Conservation (phyloP, 192 early-diverging fungal species). For the Backusella macrospora region DNA sequence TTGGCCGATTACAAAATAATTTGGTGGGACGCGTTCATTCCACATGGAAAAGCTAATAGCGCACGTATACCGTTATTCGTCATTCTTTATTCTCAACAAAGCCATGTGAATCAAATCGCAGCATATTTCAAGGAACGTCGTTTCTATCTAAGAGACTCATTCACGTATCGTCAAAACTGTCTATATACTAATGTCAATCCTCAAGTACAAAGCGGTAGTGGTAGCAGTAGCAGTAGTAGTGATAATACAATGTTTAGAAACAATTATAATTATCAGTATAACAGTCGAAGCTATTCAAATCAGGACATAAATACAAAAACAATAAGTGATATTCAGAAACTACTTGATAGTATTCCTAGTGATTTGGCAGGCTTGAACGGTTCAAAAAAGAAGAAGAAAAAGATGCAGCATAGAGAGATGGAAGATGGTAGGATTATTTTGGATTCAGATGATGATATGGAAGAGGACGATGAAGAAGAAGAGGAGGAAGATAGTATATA, state of each 20-base stretch:
- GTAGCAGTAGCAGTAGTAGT: too few species aligned
- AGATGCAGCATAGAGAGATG: background rate
- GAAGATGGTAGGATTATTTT: conserved; percentile 13
- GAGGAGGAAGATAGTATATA: background rate
- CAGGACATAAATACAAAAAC: conserved; percentile 18
- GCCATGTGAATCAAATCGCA: background rate
- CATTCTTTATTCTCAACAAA: conserved; percentile 35
- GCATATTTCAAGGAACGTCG: conserved; percentile 2
- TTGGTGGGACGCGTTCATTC: conserved; percentile 46
- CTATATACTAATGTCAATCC: conserved; percentile 20
- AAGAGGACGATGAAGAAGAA: background rate
- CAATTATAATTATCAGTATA: background rate
- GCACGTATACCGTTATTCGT: conserved; percentile 36
- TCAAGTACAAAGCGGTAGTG: background rate
- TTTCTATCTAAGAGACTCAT: conserved; percentile 27
- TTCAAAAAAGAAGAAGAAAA: background rate
- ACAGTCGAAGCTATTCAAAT: background rate
- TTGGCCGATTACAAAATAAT: conserved; percentile 26
- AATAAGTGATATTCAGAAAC: conserved; percentile 26
- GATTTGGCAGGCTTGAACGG: background rate
- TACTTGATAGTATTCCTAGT: conserved; percentile 38
- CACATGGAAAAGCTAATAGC: conserved; percentile 27
- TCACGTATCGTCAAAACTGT: conserved; percentile 32
- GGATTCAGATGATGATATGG: conserved; percentile 19
- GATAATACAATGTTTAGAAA: background rate